These are phyloP conservation scores for Fusarium mexicanum DNA, from an alignment of 2,329 filamentous ascomycete genomes.

Conservation along the genomic window DNA sequence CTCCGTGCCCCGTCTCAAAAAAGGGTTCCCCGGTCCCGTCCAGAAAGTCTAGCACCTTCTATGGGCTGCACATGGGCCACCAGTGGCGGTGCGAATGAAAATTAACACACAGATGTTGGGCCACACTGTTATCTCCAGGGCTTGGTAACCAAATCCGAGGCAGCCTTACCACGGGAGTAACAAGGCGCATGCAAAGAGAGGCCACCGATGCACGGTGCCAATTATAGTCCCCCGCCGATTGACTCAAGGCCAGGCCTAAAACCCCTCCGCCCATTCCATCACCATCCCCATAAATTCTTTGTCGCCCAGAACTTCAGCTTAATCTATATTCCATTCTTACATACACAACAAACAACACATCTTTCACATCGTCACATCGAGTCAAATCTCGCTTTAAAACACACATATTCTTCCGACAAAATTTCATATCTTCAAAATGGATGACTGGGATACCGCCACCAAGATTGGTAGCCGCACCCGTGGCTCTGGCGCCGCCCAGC, in stretches of 20 bases:
- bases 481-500: conserved; percentile 70
- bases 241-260: conserved; percentile 41
- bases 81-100: conserved; percentile 38
- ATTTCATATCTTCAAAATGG: conserved; percentile 61
- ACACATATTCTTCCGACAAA: conserved; percentile 28
- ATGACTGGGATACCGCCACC: conserved; percentile 86
- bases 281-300: conserved; percentile 45
- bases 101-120: conserved; percentile 3
- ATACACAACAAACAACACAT: conserved; percentile 26
- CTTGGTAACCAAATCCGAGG: not conserved
- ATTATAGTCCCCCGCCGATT: conserved; percentile 48
- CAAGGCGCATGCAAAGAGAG: conserved; percentile 26
- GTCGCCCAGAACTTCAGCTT: conserved; percentile 29
- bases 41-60: conserved; percentile 46
- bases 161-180: conserved; percentile 22
- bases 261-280: conserved; percentile 46
- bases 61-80: conserved; percentile 29
- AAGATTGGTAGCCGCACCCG: conserved; percentile 92
- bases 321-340: conserved; percentile 28
- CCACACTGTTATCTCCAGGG: conserved; percentile 5
- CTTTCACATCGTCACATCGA: not conserved
- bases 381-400: not conserved
- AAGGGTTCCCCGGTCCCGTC: not conserved
- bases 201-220: conserved; percentile 36
- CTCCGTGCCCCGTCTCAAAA: conserved; percentile 2